Evolutionary conservation across 768 basidiomycete genomes (phyloP).

Genomic region (Suillus discolor): DNA sequence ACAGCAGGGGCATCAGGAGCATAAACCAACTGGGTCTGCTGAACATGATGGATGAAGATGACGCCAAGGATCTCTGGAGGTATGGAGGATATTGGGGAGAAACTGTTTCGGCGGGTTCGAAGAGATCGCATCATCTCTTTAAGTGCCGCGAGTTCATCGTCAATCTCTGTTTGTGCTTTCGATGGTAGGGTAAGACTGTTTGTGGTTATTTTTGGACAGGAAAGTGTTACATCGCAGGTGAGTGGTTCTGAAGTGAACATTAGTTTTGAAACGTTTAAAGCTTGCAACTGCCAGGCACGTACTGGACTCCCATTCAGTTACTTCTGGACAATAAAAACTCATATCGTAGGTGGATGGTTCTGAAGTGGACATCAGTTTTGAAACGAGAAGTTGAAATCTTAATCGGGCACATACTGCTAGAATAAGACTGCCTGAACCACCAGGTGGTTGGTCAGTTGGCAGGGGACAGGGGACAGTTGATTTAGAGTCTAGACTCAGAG

Average conservation of each 20-base stretch:
- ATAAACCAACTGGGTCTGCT: neutral
- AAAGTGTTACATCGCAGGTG: neutral
- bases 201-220: neutral
- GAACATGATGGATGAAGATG: conserved; percentile 10
- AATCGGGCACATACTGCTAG: neutral
- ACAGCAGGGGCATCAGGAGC: neutral
- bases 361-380: neutral
- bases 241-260: neutral
- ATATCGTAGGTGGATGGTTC: neutral
- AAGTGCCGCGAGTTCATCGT: conserved; percentile 5
- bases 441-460: neutral
- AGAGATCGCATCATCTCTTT: conserved; percentile 6
- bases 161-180: conserved; percentile 8
- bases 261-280: neutral
- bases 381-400: neutral
- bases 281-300: neutral
- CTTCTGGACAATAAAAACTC: neutral
- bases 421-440: too few relatives aligned
- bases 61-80: conserved; percentile 13
- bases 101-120: conserved; percentile 6
- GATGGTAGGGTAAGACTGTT: neutral
- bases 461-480: neutral
- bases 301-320: neutral
- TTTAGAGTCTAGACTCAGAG: neutral
- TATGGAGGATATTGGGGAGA: conserved; percentile 10